These are phyloP conservation scores for Agaricus blazei DNA, from an alignment of 768 basidiomycete species.

Conservation along the genomic window DNA sequence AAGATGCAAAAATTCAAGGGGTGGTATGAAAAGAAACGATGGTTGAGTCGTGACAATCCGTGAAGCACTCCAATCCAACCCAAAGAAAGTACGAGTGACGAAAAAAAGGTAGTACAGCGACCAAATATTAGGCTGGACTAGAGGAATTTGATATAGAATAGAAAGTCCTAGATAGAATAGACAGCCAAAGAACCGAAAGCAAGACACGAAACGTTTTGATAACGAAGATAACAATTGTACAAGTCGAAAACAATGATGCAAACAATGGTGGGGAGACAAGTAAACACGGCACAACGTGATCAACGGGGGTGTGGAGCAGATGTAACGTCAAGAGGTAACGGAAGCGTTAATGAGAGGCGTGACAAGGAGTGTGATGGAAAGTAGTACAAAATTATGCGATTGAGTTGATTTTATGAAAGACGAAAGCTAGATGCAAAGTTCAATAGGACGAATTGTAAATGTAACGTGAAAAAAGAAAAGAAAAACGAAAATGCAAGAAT, in stretches of 20 bases:
- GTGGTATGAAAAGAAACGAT: too few species aligned
- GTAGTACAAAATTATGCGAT: not conserved
- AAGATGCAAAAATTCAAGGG: too few species aligned
- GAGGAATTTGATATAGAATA: too few species aligned
- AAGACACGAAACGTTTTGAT: not conserved
- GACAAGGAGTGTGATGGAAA: constrained; percentile 4
- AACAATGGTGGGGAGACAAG: not conserved
- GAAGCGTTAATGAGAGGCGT: constrained; percentile 3
- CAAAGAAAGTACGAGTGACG: too few species aligned
- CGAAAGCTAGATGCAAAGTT: not conserved
- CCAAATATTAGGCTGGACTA: not conserved
- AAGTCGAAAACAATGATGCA: not conserved
- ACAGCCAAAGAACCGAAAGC: too few species aligned
- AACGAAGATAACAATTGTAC: not conserved
- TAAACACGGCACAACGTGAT: not conserved
- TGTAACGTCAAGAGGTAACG: not conserved
- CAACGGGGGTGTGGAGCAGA: not conserved
- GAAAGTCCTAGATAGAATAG: too few species aligned
- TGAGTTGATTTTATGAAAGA: not conserved
- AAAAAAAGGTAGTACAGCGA: too few species aligned
- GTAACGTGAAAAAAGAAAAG: not conserved
- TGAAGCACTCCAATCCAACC: not conserved
- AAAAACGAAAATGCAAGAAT: not conserved
- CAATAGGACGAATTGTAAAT: not conserved
- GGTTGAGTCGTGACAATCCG: too few species aligned